A percentile compares a stretch with the other conserved stretches of the same genome.
These are phyloP conservation scores for Cryphonectria naterciae DNA, from an alignment of 2,329 filamentous ascomycete genomes.

Conservation along the genomic window DNA sequence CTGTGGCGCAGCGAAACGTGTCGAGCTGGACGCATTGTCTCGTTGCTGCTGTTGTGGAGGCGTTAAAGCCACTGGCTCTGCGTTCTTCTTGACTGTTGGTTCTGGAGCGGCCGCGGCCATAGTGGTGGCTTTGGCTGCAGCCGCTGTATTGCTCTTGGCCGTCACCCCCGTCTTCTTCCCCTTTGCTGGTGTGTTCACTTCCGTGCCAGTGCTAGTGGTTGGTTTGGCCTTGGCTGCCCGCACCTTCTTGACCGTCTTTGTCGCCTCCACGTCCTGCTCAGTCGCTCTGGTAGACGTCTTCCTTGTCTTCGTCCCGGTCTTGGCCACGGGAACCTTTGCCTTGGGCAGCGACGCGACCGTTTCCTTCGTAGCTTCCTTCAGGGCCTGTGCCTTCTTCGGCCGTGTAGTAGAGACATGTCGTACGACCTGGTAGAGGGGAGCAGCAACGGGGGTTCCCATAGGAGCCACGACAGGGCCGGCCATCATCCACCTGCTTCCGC, in stretches of 20 bases:
- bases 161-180: slow-evolving; percentile 3
- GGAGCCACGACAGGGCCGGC: slow-evolving; percentile 12
- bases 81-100: background rate
- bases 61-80: background rate
- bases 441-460: background rate
- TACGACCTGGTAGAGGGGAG: slow-evolving; percentile 8
- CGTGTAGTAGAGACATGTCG: slow-evolving; percentile 25
- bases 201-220: background rate
- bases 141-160: background rate
- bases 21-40: slow-evolving; percentile 2
- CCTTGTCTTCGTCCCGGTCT: slow-evolving; percentile 11
- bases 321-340: slow-evolving; percentile 14
- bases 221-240: slow-evolving; percentile 1
- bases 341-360: slow-evolving; percentile 2
- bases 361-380: slow-evolving; percentile 18
- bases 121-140: background rate
- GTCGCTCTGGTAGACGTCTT: slow-evolving; percentile 17
- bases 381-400: slow-evolving; percentile 21
- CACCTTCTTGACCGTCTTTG: slow-evolving; percentile 10
- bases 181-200: background rate
- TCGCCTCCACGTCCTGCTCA: background rate
- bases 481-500: slow-evolving; percentile 15
- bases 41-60: background rate
- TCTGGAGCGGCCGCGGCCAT: background rate
- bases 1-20: background rate